Conservation (phyloP, 768 basidiomycete genomes). For the Fibroporia radiculosa region DNA sequence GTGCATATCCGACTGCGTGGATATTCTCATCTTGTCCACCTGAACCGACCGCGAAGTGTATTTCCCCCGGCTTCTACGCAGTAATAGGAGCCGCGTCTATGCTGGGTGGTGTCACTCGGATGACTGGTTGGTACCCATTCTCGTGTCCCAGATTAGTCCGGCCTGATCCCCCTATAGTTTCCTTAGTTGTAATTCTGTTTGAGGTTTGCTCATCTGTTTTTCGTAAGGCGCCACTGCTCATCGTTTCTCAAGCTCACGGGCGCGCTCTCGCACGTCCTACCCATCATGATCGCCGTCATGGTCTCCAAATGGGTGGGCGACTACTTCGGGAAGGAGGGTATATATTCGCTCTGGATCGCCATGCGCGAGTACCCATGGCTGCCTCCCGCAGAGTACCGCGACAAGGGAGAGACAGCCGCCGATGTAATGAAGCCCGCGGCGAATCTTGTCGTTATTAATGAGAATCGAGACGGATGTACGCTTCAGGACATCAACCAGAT, state of each 20-base stretch:
- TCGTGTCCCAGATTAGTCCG: background rate
- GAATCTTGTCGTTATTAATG: conserved; percentile 45
- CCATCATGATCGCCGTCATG: conserved; percentile 78
- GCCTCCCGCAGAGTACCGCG: conserved; percentile 55
- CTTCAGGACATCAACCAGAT: conserved; percentile 42
- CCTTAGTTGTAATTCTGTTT: conserved; percentile 69
- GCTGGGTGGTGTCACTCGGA: conserved; percentile 69
- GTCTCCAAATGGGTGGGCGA: conserved; percentile 73
- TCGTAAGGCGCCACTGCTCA: background rate
- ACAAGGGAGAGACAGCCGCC: conserved; percentile 54
- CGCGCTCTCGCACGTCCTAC: conserved; percentile 72
- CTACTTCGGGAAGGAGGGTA: conserved; percentile 59
- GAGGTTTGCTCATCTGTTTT: conserved; percentile 35
- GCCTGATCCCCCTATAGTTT: conserved; percentile 35
- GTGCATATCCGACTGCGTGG: conserved; percentile 60
- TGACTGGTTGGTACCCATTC: conserved; percentile 48
- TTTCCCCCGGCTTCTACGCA: conserved; percentile 72
- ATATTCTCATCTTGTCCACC: conserved; percentile 67
- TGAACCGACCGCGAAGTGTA: conserved; percentile 57
- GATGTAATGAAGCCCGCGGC: conserved; percentile 50
- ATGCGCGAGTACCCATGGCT: conserved; percentile 68
- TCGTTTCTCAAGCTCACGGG: conserved; percentile 50
- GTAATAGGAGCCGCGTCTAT: conserved; percentile 72
- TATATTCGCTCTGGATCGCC: conserved; percentile 67
- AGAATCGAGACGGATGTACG: conserved; percentile 28